Evolutionary conservation across 495 filamentous ascomycete species (phyloP).

Genomic region (Hypoxylon lienhwacheense): DNA sequence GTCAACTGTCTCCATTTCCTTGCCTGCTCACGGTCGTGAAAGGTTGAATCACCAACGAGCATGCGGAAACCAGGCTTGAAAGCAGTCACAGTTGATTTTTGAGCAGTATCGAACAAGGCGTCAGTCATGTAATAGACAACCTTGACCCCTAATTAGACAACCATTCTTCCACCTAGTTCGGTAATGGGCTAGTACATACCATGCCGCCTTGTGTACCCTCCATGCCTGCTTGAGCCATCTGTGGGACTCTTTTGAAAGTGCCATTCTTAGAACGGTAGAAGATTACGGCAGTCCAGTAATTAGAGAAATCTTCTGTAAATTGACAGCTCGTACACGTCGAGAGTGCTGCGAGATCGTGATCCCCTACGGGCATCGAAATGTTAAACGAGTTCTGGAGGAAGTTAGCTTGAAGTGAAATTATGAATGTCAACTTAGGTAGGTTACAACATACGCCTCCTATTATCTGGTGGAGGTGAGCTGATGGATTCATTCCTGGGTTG

Average conservation of each 20-base stretch:
- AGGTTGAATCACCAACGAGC: slow-evolving; percentile 43
- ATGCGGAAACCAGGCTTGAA: slow-evolving; percentile 54
- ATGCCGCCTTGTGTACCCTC: slow-evolving; percentile 45
- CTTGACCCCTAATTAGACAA: slow-evolving; percentile 15
- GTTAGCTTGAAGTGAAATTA: not conserved
- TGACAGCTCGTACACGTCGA: slow-evolving; percentile 47
- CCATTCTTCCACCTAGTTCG: not conserved
- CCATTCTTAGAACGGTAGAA: slow-evolving; percentile 46
- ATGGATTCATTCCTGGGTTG: slow-evolving; percentile 43
- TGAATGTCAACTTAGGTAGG: slow-evolving; percentile 35
- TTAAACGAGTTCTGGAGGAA: slow-evolving; percentile 39
- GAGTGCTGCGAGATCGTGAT: slow-evolving; percentile 37
- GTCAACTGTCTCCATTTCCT: slow-evolving; percentile 44
- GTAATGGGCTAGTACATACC: slow-evolving; percentile 10
- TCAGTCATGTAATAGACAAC: slow-evolving; percentile 57
- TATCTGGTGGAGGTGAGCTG: slow-evolving; percentile 50
- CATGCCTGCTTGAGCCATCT: slow-evolving; percentile 48
- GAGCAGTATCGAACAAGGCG: slow-evolving; percentile 49
- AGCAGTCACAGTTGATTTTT: slow-evolving; percentile 49
- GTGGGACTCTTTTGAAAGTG: slow-evolving; percentile 44
- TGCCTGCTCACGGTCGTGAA: slow-evolving; percentile 40
- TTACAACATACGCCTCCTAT: slow-evolving; percentile 58
- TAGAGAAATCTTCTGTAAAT: slow-evolving; percentile 47
- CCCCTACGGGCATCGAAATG: slow-evolving; percentile 40
- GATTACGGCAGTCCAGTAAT: slow-evolving; percentile 51